Conservation (phyloP, 1,284 basidiomycete species). For the Psilocybe mexicana region DNA sequence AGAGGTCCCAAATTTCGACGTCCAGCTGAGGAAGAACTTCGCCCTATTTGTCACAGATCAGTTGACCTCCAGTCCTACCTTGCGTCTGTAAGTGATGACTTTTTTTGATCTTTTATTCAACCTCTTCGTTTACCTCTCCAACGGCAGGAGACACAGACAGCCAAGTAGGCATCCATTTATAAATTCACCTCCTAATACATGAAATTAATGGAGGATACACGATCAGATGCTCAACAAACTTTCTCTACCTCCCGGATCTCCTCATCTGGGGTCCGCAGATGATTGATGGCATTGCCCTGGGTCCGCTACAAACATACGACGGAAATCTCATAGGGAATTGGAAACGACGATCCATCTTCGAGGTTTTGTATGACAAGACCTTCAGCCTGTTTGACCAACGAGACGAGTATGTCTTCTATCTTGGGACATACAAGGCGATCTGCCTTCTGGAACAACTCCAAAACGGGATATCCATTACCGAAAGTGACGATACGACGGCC, state of each 20-base stretch:
- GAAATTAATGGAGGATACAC: neutral
- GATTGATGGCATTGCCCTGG: conserved; percentile 8
- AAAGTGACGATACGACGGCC: neutral
- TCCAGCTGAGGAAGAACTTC: neutral
- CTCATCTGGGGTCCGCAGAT: conserved; percentile 3
- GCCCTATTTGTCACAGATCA: neutral
- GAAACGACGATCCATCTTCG: conserved; percentile 2
- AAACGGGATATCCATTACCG: neutral
- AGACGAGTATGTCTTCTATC: neutral
- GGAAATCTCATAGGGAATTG: neutral
- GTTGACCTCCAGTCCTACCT: conserved; percentile 9
- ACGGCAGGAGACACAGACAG: conserved; percentile 1
- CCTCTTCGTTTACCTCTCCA: neutral
- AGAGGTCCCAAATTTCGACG: neutral
- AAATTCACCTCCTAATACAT: no score
- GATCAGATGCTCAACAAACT: conserved; percentile 5
- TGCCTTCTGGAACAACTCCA: neutral
- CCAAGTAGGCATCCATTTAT: neutral
- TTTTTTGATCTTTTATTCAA: neutral
- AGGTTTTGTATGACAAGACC: conserved; percentile 5
- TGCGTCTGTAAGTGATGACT: neutral
- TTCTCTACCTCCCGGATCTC: conserved; percentile 10
- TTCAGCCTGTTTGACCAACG: conserved; percentile 12
- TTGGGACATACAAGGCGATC: conserved; percentile 12
- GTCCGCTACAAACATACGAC: conserved; percentile 5